phyloP scores from a whole-genome alignment of 192 early-diverging fungal genomes.

The Coemansia sp. region DNA sequence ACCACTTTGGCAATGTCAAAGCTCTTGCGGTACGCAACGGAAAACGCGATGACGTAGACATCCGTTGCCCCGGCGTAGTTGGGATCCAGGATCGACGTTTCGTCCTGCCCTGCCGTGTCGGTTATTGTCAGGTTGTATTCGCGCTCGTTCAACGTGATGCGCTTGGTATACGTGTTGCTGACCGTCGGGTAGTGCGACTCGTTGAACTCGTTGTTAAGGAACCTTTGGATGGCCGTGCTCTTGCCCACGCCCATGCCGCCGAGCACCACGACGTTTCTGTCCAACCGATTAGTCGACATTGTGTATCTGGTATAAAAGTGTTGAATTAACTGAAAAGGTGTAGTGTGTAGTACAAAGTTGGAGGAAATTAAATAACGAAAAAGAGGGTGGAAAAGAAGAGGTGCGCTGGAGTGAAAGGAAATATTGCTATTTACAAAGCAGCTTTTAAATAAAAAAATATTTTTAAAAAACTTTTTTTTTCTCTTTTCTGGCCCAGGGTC shows the following conservation, averaged over 20 bases:
- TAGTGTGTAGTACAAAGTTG: no score
- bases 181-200: slow-evolving; percentile 96
- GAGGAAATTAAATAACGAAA: neutral
- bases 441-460: neutral
- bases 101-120: slow-evolving; percentile 98
- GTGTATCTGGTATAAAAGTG: neutral
- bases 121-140: slow-evolving; percentile 89
- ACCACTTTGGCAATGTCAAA: slow-evolving; percentile 90
- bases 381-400: neutral
- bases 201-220: slow-evolving; percentile 87
- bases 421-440: slow-evolving; percentile 3
- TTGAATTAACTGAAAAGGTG: neutral
- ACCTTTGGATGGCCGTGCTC: slow-evolving; percentile 90
- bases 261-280: slow-evolving; percentile 42
- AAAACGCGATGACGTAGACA: slow-evolving; percentile 94
- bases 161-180: slow-evolving; percentile 87
- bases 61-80: slow-evolving; percentile 88
- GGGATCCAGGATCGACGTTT: slow-evolving; percentile 91
- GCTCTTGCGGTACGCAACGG: slow-evolving; percentile 76
- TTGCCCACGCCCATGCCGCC: slow-evolving; percentile 54
- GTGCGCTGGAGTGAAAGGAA: neutral
- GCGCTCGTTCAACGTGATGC: slow-evolving; percentile 73
- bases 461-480: neutral
- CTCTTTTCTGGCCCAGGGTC: neutral
- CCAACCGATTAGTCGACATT: slow-evolving; percentile 24